phyloP scores from a whole-genome alignment of 805 yeast species.

The Wickerhamomyces queroliae region DNA sequence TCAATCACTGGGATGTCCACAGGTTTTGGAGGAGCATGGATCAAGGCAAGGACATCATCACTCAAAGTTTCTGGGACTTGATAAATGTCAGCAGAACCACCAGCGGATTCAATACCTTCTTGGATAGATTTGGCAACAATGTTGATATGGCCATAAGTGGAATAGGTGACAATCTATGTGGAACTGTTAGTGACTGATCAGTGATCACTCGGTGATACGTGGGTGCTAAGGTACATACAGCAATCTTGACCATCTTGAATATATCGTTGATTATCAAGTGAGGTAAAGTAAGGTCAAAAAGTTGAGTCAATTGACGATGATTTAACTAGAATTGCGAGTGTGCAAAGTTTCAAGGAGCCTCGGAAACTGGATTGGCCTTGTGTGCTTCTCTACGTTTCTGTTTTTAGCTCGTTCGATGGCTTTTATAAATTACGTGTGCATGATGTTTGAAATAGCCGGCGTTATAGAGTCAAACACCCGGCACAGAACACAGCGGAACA shows the following conservation, averaged over 20 bases:
- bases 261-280: too few relatives aligned
- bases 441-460: too few relatives aligned
- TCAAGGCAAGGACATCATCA: constrained; percentile 44
- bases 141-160: constrained; percentile 74
- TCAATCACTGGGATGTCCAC: constrained; percentile 60
- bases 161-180: constrained; percentile 48
- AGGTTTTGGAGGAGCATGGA: constrained; percentile 65
- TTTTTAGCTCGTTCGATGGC: too few relatives aligned
- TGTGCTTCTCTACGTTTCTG: too few relatives aligned
- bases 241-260: constrained; percentile 31
- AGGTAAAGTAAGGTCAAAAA: too few relatives aligned
- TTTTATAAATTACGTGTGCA: too few relatives aligned
- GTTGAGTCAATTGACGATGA: too few relatives aligned
- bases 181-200: background rate
- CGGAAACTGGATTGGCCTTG: too few relatives aligned
- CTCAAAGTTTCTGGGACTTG: constrained; percentile 75
- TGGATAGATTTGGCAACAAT: constrained; percentile 61
- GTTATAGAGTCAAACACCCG: too few relatives aligned
- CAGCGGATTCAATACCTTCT: constrained; percentile 65
- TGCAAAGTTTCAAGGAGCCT: too few relatives aligned
- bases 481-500: too few relatives aligned
- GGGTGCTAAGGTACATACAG: constrained; percentile 9
- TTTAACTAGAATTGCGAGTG: too few relatives aligned
- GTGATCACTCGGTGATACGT: constrained; percentile 2
- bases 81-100: constrained; percentile 60